Percentiles rank a stretch among this genome's conserved stretches.
Conservation (phyloP, 208 protist genomes). For the Phytomonas serpens region DNA sequence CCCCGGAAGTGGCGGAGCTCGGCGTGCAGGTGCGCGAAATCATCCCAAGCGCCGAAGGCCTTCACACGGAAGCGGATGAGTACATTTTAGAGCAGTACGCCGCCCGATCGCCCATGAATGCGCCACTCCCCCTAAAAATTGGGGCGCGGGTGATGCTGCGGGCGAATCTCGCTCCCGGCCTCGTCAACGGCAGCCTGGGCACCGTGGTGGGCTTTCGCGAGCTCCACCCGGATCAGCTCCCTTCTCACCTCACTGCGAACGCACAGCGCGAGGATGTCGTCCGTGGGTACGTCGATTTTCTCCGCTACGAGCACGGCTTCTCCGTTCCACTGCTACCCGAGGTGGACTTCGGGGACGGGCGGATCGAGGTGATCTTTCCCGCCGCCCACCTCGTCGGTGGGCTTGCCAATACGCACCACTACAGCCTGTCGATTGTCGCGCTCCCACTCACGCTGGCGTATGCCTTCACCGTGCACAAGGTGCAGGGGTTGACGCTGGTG, state of each 20-base stretch:
- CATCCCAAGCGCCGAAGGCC: slow-evolving; percentile 39
- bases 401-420: slow-evolving; percentile 63
- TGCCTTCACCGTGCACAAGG: slow-evolving; percentile 91
- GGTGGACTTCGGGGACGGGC: slow-evolving; percentile 65
- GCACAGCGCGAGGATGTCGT: slow-evolving; percentile 30
- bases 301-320: slow-evolving; percentile 62
- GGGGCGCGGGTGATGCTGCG: slow-evolving; percentile 83
- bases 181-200: slow-evolving; percentile 85
- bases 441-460: slow-evolving; percentile 80
- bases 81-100: slow-evolving; percentile 58
- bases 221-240: slow-evolving; percentile 32
- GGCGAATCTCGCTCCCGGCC: slow-evolving; percentile 48
- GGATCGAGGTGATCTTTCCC: slow-evolving; percentile 48
- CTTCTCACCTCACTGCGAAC: slow-evolving; percentile 28
- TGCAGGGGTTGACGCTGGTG: slow-evolving; percentile 82
- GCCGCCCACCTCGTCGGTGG: slow-evolving; percentile 59
- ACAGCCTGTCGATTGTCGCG: slow-evolving; percentile 46
- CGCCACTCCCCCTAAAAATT: slow-evolving; percentile 44
- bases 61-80: slow-evolving; percentile 78
- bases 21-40: slow-evolving; percentile 56
- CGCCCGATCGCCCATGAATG: slow-evolving; percentile 32
- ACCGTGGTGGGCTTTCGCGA: slow-evolving; percentile 73
- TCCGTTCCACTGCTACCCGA: slow-evolving; percentile 42
- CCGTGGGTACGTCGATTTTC: slow-evolving; percentile 46
- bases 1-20: slow-evolving; percentile 7